Evolutionary conservation across 768 basidiomycete species (phyloP), one percentile per base, ranked within the genome.

Genomic region (Cystofilobasidium macerans): DNA sequence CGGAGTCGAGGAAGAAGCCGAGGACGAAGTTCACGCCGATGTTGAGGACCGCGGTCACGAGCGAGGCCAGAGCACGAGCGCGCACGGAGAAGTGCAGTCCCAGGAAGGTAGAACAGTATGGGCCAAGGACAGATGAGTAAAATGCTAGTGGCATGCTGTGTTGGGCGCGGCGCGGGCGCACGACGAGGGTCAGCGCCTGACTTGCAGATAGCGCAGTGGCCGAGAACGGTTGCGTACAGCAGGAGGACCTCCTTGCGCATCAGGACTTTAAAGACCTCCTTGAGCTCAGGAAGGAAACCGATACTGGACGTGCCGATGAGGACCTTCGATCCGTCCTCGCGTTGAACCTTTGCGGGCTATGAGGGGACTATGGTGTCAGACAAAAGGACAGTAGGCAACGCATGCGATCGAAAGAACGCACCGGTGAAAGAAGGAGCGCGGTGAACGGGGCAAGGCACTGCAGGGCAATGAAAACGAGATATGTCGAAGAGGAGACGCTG

Each of bases 391-490:
- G 3, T 42, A 14, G 42, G 38, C 38, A 40, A 16, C 42, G 7
- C 42, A 14, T 16, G 13, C 3, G 42, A 40, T 14, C n/a, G 36
- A 6, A 32, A n/a, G 12, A n/a, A 14, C 56, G 26, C 26, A 57
- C 56, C 3, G 36, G 38, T 2, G 65, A 67, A 24, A 68, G 57
- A 1, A 68, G 57, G 18, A 68, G 26, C 2, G 67, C 61, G 32
- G 59, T 28, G 43, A 68, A 38, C 16, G 67, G 67, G 8, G 57
- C 42, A 36, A 48, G 4, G 28, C 54, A 42, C 38, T 62, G 48
- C n/a, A 68, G 53, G 0, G 67, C 54, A 35, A 68, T 68, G 33
- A 68, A 68, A 6, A 68, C 62, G 45, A 68, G 28, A 57, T 63
- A 68, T 0, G 61, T 68, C 20, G 28, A 9, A 22, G 30, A 47